Evolutionary conservation across 768 basidiomycete genomes (phyloP).

Genomic region (Multifurca ochricompacta): DNA sequence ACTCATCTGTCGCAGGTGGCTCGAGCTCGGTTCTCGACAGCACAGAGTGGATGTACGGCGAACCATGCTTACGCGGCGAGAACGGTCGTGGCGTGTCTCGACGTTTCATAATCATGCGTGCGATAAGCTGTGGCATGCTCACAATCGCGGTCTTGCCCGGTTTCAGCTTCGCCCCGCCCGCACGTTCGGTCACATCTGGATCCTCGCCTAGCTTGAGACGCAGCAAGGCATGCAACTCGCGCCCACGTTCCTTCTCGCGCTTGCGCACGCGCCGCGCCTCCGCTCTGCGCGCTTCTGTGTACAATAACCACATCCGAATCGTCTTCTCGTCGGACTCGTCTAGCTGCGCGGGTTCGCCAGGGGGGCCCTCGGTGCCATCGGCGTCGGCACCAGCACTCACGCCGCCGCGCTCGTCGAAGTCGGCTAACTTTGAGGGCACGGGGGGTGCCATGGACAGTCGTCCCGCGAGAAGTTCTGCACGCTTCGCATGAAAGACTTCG

Average conservation of each 20-base stretch:
- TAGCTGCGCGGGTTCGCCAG: conserved; percentile 28
- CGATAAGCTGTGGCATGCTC: conserved; percentile 37
- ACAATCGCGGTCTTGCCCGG: conserved; percentile 19
- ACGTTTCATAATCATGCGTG: conserved; percentile 41
- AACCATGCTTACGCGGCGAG: conserved; percentile 29
- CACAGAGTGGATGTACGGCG: conserved; percentile 27
- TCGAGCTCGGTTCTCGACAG: conserved; percentile 22
- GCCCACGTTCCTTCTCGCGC: conserved; percentile 45
- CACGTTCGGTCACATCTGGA: conserved; percentile 19
- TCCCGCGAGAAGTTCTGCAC: conserved; percentile 15
- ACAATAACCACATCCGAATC: conserved; percentile 28
- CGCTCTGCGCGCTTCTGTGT: conserved; percentile 25
- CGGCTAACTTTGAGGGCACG: conserved; percentile 19
- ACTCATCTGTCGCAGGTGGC: conserved; percentile 9
- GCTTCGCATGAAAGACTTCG: conserved; percentile 13
- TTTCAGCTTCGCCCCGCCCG: conserved; percentile 21
- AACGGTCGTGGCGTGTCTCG: conserved; percentile 34
- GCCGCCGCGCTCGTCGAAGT: conserved; percentile 26
- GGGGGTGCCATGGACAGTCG: conserved; percentile 17
- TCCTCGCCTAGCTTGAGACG: conserved; percentile 42
- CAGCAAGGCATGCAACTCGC: conserved; percentile 49
- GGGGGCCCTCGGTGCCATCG: conserved; percentile 32
- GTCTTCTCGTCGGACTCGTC: conserved; percentile 18
- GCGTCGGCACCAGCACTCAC: conserved; percentile 26
- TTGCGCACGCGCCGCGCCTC: conserved; percentile 41